A percentile compares a stretch with the other conserved stretches of the same genome.
These are phyloP conservation scores for Colletotrichum sansevieriae DNA, from an alignment of 2,329 filamentous ascomycete genomes.

Conservation along the genomic window DNA sequence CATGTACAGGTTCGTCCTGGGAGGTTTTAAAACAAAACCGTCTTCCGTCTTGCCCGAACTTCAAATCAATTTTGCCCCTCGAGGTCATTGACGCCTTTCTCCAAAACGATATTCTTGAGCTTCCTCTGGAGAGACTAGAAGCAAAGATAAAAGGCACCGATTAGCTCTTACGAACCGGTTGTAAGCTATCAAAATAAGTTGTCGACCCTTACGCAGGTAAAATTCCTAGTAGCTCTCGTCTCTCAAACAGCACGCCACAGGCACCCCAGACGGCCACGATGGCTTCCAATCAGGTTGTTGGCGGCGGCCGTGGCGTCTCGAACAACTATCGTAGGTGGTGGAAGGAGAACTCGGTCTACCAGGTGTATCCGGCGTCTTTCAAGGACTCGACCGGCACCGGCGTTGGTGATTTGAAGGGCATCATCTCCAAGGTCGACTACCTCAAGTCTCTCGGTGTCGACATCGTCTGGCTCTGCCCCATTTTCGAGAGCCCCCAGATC, in stretches of 20 bases:
- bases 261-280: slow-evolving; percentile 9
- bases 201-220: no score
- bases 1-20: background rate
- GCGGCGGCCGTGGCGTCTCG: slow-evolving; percentile 8
- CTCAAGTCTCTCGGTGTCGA: slow-evolving; percentile 68
- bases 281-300: slow-evolving; percentile 14
- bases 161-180: no score
- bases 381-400: slow-evolving; percentile 69
- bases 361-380: slow-evolving; percentile 74
- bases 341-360: slow-evolving; percentile 72
- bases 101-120: background rate
- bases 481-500: slow-evolving; percentile 66
- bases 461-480: slow-evolving; percentile 67
- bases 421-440: slow-evolving; percentile 69
- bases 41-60: background rate
- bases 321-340: slow-evolving; percentile 59
- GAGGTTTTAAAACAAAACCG: background rate
- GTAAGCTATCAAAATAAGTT: no score
- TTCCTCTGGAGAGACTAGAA: no score
- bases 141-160: no score
- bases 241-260: no score
- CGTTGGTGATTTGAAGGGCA: slow-evolving; percentile 68
- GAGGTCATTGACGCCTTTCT: background rate
- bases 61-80: background rate
- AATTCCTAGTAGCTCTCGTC: no score